These are phyloP conservation scores for Singerocomus inundabilis DNA, from an alignment of 1,284 basidiomycete genomes.

Conservation along the genomic window DNA sequence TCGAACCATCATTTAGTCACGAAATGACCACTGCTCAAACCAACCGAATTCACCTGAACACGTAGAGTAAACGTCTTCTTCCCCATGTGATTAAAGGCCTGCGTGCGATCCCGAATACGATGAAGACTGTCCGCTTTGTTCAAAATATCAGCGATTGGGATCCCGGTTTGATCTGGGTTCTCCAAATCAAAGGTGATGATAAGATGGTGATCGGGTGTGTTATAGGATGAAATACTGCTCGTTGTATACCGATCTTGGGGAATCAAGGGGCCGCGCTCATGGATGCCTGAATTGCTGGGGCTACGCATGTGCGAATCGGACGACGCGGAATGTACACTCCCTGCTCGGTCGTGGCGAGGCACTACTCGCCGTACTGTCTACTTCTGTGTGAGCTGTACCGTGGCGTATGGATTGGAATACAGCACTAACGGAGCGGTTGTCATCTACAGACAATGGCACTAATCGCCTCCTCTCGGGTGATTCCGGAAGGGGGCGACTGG, in stretches of 20 bases:
- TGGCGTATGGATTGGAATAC: not conserved
- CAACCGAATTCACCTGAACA: slow-evolving; percentile 17
- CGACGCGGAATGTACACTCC: slow-evolving; percentile 10
- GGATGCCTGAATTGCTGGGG: not conserved
- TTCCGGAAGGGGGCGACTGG: slow-evolving; percentile 13
- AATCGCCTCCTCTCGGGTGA: slow-evolving; percentile 25
- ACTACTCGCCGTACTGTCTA: slow-evolving; percentile 21
- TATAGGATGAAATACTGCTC: slow-evolving; percentile 11
- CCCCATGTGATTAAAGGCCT: slow-evolving; percentile 22
- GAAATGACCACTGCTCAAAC: not conserved
- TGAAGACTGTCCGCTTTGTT: slow-evolving; percentile 6
- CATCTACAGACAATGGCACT: slow-evolving; percentile 10
- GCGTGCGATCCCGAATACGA: slow-evolving; percentile 15
- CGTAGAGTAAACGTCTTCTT: slow-evolving; percentile 33
- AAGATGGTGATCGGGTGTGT: not conserved
- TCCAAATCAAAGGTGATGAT: slow-evolving; percentile 23
- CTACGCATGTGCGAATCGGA: slow-evolving; percentile 5
- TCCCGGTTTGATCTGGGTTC: slow-evolving; percentile 17
- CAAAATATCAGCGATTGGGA: slow-evolving; percentile 25
- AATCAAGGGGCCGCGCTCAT: slow-evolving; percentile 21
- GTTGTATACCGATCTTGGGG: slow-evolving; percentile 25
- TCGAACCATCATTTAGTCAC: not conserved
- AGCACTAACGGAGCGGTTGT: slow-evolving; percentile 21
- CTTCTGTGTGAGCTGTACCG: slow-evolving; percentile 19
- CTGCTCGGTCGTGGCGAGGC: slow-evolving; percentile 15